Conservation (phyloP, 108 stramenopile species). For the Nitzschia palea region DNA sequence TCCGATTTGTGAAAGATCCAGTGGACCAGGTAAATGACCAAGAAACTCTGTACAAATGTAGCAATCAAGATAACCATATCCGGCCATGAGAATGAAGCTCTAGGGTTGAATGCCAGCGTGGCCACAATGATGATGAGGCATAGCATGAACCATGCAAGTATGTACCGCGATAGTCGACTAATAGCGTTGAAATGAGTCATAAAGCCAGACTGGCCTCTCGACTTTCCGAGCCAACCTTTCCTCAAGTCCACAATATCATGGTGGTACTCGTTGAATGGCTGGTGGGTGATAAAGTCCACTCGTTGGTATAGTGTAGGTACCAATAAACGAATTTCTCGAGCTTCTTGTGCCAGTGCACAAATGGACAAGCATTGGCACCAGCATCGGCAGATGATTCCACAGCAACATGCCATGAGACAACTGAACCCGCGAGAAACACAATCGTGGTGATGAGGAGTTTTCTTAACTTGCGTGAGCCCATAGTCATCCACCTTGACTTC, state of each 20-base stretch:
- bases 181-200: conserved; percentile 75
- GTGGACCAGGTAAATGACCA: conserved; percentile 76
- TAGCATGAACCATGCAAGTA: conserved; percentile 50
- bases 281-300: conserved; percentile 83
- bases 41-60: conserved; percentile 76
- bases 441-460: conserved; percentile 61
- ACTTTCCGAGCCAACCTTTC: conserved; percentile 62
- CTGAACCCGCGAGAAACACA: conserved; percentile 60
- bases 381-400: conserved; percentile 71
- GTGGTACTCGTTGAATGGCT: conserved; percentile 85
- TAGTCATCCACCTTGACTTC: conserved; percentile 39
- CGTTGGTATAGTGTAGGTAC: conserved; percentile 78
- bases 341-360: conserved; percentile 87
- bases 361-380: conserved; percentile 84
- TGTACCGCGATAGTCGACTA: conserved; percentile 68
- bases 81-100: conserved; percentile 67
- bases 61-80: conserved; percentile 71
- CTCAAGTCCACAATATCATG: conserved; percentile 75
- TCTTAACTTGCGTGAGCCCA: conserved; percentile 38
- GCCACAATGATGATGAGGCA: conserved; percentile 33
- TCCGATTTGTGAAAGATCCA: conserved; percentile 87
- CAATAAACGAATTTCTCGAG: conserved; percentile 73
- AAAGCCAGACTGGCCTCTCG: conserved; percentile 44
- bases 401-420: conserved; percentile 62
- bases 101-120: conserved; percentile 65